Evolutionary conservation across 441 rosid species (phyloP).

Genomic region (Geranium incanum): DNA sequence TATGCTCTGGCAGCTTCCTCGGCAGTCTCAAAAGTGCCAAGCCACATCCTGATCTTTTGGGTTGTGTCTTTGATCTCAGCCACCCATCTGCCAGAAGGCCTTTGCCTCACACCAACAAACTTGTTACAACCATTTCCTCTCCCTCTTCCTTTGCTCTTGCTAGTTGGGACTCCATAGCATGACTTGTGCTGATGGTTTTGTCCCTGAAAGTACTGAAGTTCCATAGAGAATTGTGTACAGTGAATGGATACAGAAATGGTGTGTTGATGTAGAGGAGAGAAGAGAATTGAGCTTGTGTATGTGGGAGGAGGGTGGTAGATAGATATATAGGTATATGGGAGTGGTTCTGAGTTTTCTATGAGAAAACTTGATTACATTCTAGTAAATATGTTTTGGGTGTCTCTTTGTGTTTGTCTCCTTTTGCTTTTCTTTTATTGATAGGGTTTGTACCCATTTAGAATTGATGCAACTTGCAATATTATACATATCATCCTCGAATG

Average conservation of each 20-base stretch:
- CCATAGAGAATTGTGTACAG: constrained; percentile 27
- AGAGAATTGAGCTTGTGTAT: too few species aligned
- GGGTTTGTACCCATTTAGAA: not conserved
- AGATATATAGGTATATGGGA: constrained; percentile 22
- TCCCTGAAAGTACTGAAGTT: constrained; percentile 40
- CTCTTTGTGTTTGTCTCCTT: constrained; percentile 20
- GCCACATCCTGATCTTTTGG: constrained; percentile 72
- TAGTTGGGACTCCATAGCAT: constrained; percentile 19
- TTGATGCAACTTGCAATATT: not conserved
- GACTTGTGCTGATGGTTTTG: constrained; percentile 15
- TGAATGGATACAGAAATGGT: not conserved
- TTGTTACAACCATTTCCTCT: constrained; percentile 28
- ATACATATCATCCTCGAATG: not conserved
- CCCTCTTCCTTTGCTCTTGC: constrained; percentile 39
- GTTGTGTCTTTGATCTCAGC: constrained; percentile 34
- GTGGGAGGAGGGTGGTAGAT: not conserved
- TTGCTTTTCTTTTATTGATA: not conserved
- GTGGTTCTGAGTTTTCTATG: constrained; percentile 18
- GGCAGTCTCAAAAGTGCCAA: constrained; percentile 28
- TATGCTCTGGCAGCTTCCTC: constrained; percentile 68
- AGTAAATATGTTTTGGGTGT: constrained; percentile 11
- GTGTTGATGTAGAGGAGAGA: not conserved
- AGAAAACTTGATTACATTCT: constrained; percentile 9
- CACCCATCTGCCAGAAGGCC: constrained; percentile 79
- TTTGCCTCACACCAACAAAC: constrained; percentile 67